These are phyloP conservation scores for Oryza meyeriana DNA, from an alignment of 176 grass and related monocot genomes.

Conservation along the genomic window DNA sequence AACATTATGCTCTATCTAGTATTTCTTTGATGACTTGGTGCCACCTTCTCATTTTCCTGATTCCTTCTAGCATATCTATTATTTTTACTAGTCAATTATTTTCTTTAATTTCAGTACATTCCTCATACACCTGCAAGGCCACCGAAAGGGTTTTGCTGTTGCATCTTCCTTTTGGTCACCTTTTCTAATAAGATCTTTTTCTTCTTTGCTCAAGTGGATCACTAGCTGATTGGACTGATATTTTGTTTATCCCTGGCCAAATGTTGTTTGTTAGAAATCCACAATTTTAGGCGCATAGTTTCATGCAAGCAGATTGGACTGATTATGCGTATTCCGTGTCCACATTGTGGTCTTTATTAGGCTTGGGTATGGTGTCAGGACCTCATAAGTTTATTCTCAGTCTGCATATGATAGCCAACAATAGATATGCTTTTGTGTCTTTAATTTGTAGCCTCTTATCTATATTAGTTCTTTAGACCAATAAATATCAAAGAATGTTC, in stretches of 20 bases:
- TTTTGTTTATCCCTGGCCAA: conserved; percentile 35
- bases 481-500: conserved; percentile 26
- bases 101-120: conserved; percentile 29
- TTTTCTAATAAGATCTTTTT: conserved; percentile 27
- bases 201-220: conserved; percentile 27
- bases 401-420: conserved; percentile 24
- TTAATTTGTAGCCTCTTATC: conserved; percentile 53
- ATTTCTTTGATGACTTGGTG: background rate
- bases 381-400: conserved; percentile 40
- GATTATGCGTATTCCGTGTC: conserved; percentile 43
- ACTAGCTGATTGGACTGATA: conserved; percentile 45
- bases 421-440: conserved; percentile 36
- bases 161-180: background rate
- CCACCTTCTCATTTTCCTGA: conserved; percentile 34
- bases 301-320: conserved; percentile 39
- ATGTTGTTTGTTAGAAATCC: conserved; percentile 22
- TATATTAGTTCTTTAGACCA: conserved; percentile 43
- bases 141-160: conserved; percentile 23
- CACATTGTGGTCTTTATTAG: conserved; percentile 29
- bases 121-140: conserved; percentile 11
- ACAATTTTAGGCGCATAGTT: conserved; percentile 28
- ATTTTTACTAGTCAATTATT: conserved; percentile 11
- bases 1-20: conserved; percentile 5
- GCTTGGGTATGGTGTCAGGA: conserved; percentile 19
- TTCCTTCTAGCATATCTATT: conserved; percentile 30